Evolutionary conservation across 2,329 filamentous ascomycete species (phyloP), one percentile per base, ranked within the genome.

Genomic region (Bipolaris victoriae): DNA sequence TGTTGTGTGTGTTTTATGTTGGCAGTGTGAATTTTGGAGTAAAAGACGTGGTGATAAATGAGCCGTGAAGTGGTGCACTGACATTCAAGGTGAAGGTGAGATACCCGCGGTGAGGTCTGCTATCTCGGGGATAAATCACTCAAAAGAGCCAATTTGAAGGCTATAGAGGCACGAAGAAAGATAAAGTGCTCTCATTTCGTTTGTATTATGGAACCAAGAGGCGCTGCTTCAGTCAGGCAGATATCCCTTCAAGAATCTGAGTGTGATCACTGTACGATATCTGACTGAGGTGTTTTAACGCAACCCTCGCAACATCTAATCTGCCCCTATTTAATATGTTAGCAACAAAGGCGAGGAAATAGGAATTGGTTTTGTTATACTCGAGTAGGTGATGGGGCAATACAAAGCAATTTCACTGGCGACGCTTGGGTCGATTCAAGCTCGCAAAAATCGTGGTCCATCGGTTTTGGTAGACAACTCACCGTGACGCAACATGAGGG

Each of bases 391-490:
- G 39, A 9, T 22, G 7, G 2, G 13, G 4, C 7, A 11, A 15
- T 41, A 20, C 39, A 13, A 41, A 20, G 11, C 18, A 2, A 29
- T 10, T 1, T 29, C 9, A 18, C 18, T 24, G 10, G 18, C 39
- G 22, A 41, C 18, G 22, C 10, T 3, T 24, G 18, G 15, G 39
- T 41, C 39, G 5, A 22, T 41, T 41, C 18, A 20, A 13, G 18
- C 18, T 41, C 10, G 39, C 20, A 5, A 22, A 15, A 22, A 41
- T 24, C 61, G 44, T 60, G 60, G 7, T 65, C 49, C 35, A 73
- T 69, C 13, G 63, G 58, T 47, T 68, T 65, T 11, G 66, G 58
- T 33, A 67, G 66, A 7, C 9, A 20, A 18, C 26, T 20, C 24
- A 18, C 9, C 9, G 26, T 10, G 7, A 29, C 3, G 26, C 26